Base-by-base conservation (phyloP, 805 yeast species). In the Candida silvatica region DNA sequence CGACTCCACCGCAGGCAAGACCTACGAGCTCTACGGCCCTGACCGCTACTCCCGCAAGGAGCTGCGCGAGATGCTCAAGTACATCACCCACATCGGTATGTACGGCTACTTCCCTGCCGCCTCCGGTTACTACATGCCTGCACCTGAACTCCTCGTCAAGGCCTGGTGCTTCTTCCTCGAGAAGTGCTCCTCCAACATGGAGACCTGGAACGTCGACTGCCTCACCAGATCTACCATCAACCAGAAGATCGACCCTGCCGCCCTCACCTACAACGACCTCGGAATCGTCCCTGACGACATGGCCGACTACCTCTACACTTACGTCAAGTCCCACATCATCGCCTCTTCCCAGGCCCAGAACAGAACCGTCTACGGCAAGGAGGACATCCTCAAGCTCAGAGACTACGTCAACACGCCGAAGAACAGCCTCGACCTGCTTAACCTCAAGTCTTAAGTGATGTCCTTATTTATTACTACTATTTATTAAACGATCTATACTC, bases 1-100 rank as follows among this genome's bases (percentile, higher is more conserved):
- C 54, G 94, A 85, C 57, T 64, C 83, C 35, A 84, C 94, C 16
- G 67, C 68, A 11, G 94, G 94, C 41, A 70, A 80, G 58, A 68
- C 79, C 34, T 85, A 60, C 58, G 94, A 85, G 61, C 68, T 85
- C 43, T 66, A 61, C 49, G 94, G 94, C 9, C 71, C 77, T n/a
- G 81, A 81, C 56, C 64, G 67, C 48, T 72, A 75, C 56, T 54
- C 78, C 8, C 67, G 69, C 49, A 58, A 59, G 39, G 83, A 83
- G 54, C 69, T 85, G 42, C 71, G 86, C 59, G 78, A 75, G 49
- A 64, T 80, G 75, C 67, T 84, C 44, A 76, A 77, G 54, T 74
- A 55, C 39, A 57, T 58, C 40, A 54, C 53, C 6, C 63, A 60
- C 35, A 44, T 60, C 31, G 59, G 57, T 18, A 49, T 52, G 51